Conservation (phyloP, 1,284 basidiomycete species). For the Dichomitus squalens region DNA sequence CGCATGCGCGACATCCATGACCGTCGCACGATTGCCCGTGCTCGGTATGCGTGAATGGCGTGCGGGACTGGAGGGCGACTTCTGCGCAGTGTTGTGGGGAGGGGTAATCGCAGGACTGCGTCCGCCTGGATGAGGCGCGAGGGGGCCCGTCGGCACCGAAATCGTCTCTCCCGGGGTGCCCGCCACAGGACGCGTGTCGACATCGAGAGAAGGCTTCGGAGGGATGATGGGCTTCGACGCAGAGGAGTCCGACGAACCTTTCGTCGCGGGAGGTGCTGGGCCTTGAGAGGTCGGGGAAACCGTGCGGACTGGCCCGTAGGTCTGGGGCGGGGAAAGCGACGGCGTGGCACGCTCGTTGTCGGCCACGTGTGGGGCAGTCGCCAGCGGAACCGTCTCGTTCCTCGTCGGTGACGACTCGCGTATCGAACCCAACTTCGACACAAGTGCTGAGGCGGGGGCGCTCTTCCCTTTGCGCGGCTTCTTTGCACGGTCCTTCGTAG, state of each 20-base stretch:
- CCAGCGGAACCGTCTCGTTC: background rate
- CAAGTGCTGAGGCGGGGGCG: slow-evolving; percentile 9
- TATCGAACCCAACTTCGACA: slow-evolving; percentile 12
- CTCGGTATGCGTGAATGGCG: slow-evolving; percentile 61
- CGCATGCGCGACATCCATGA: slow-evolving; percentile 76
- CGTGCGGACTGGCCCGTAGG: slow-evolving; percentile 2
- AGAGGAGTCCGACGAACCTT: slow-evolving; percentile 7
- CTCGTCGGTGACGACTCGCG: slow-evolving; percentile 16
- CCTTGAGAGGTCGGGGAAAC: slow-evolving; percentile 11
- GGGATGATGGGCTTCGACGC: slow-evolving; percentile 4
- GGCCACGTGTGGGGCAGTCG: background rate
- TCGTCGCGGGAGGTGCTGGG: slow-evolving; percentile 13
- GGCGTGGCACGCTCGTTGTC: background rate
- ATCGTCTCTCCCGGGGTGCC: slow-evolving; percentile 7
- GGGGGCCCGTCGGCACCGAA: slow-evolving; percentile 10
- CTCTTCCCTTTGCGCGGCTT: slow-evolving; percentile 57
- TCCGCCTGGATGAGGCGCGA: slow-evolving; percentile 7
- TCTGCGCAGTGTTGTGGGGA: slow-evolving; percentile 19
- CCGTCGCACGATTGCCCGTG: slow-evolving; percentile 67
- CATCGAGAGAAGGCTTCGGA: slow-evolving; percentile 16
- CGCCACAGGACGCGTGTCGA: background rate
- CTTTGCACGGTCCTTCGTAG: slow-evolving; percentile 68
- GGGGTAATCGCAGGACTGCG: slow-evolving; percentile 16
- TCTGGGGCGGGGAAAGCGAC: slow-evolving; percentile 2
- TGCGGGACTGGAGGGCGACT: slow-evolving; percentile 29